Conservation (phyloP, 2,329 filamentous ascomycete genomes). For the Fusarium sp. region DNA sequence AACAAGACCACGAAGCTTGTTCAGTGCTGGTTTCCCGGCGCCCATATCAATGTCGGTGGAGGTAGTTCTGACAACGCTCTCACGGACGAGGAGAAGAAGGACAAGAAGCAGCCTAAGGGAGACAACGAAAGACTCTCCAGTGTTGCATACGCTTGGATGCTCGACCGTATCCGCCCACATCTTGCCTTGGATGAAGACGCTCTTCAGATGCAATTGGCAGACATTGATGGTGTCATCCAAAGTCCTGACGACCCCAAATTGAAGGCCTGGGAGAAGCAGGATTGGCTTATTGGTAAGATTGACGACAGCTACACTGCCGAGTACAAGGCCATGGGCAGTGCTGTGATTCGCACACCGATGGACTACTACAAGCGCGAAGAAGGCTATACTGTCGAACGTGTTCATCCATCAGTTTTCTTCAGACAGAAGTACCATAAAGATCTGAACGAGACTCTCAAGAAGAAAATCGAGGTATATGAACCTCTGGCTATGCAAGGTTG, state of each 20-base stretch:
- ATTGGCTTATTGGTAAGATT: constrained; percentile 3
- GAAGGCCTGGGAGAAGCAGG: neutral
- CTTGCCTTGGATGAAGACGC: constrained; percentile 8
- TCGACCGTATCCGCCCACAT: constrained; percentile 4
- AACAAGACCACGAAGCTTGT: constrained; percentile 4
- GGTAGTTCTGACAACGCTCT: constrained; percentile 8
- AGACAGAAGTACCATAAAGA: neutral
- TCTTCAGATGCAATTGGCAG: constrained; percentile 3
- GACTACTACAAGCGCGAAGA: neutral
- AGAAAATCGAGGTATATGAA: neutral
- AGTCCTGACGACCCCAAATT: neutral
- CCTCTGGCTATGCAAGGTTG: constrained; percentile 3
- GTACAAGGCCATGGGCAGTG: constrained; percentile 2
- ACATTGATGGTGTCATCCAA: constrained; percentile 1
- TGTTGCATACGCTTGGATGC: constrained; percentile 14
- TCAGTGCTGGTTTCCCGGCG: constrained; percentile 17
- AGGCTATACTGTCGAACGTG: constrained; percentile 11
- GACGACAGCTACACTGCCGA: constrained; percentile 6
- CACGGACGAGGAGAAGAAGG: neutral
- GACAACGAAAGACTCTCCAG: constrained; percentile 4
- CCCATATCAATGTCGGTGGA: constrained; percentile 14
- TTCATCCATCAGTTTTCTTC: constrained; percentile 9
- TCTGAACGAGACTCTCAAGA: constrained; percentile 6
- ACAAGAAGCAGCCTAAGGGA: neutral
- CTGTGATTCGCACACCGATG: constrained; percentile 2